A percentile compares a stretch with the other conserved stretches of the same genome.
phyloP scores from a whole-genome alignment of 176 grass and related monocot species.

The Avena sativa region DNA sequence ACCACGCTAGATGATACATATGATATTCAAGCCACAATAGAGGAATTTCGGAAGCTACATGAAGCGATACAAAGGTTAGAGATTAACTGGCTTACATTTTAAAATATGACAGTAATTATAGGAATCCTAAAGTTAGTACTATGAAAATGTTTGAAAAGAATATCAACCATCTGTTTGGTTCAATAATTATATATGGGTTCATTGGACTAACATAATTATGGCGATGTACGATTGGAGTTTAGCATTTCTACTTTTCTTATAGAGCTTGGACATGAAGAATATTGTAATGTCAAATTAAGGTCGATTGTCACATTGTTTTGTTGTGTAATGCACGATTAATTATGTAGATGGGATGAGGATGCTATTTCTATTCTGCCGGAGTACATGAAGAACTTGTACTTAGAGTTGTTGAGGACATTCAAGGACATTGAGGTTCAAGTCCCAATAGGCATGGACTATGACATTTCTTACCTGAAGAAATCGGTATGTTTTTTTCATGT shows the following conservation, averaged over 20 bases:
- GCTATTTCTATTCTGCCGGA: neutral
- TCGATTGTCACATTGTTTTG: neutral
- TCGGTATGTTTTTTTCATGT: neutral
- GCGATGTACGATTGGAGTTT: no score
- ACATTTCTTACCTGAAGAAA: neutral
- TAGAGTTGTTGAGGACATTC: neutral
- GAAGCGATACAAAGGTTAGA: conserved; percentile 42
- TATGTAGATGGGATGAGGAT: conserved; percentile 28
- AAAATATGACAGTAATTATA: no score
- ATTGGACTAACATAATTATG: no score
- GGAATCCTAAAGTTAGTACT: no score
- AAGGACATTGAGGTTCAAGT: conserved; percentile 35
- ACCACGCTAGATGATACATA: conserved; percentile 39
- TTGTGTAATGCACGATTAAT: neutral
- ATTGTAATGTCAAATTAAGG: neutral
- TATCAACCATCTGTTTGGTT: no score
- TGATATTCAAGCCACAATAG: conserved; percentile 33
- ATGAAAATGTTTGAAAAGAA: no score
- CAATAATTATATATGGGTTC: no score
- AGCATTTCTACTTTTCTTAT: no score
- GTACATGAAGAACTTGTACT: conserved; percentile 27
- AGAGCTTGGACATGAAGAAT: neutral
- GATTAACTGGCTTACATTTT: no score
- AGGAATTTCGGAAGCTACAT: conserved; percentile 15
- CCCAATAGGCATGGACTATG: neutral